phyloP scores from a whole-genome alignment of 1,284 basidiomycete species.

The Entoloma clypeatum region DNA sequence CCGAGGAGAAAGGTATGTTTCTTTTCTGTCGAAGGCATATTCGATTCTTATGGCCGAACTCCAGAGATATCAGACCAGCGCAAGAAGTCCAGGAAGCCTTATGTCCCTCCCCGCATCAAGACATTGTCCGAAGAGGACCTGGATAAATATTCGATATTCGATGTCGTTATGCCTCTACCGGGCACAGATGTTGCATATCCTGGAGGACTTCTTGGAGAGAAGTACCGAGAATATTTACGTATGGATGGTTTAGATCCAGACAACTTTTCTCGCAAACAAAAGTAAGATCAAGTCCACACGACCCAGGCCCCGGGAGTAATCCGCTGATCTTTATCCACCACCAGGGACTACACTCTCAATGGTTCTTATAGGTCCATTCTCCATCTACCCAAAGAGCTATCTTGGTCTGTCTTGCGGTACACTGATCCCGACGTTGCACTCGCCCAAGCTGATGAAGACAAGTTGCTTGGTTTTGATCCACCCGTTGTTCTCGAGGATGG shows the following conservation, averaged over 20 bases:
- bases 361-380: constrained; percentile 94
- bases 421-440: constrained; percentile 91
- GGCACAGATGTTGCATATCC: constrained; percentile 92
- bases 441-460: constrained; percentile 93
- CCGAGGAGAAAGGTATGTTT: constrained; percentile 42
- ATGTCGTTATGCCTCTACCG: constrained; percentile 94
- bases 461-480: constrained; percentile 74
- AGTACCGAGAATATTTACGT: constrained; percentile 77
- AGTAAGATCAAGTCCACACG: constrained; percentile 43
- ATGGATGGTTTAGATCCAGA: constrained; percentile 87
- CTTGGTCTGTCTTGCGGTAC: constrained; percentile 82
- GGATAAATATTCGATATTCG: constrained; percentile 80
- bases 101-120: constrained; percentile 68
- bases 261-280: constrained; percentile 85
- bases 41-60: constrained; percentile 10
- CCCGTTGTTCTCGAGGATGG: constrained; percentile 65
- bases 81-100: constrained; percentile 48
- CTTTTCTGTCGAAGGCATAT: constrained; percentile 3
- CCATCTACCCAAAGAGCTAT: constrained; percentile 77
- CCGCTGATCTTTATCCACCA: constrained; percentile 8
- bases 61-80: constrained; percentile 29
- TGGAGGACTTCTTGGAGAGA: constrained; percentile 75
- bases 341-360: constrained; percentile 85
- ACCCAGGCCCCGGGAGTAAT: background rate
- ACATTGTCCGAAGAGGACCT: constrained; percentile 74